A percentile compares a stretch with the other conserved stretches of the same genome.
These are phyloP conservation scores for Epichloe typhina DNA, from an alignment of 2,329 filamentous ascomycete genomes.

Conservation along the genomic window DNA sequence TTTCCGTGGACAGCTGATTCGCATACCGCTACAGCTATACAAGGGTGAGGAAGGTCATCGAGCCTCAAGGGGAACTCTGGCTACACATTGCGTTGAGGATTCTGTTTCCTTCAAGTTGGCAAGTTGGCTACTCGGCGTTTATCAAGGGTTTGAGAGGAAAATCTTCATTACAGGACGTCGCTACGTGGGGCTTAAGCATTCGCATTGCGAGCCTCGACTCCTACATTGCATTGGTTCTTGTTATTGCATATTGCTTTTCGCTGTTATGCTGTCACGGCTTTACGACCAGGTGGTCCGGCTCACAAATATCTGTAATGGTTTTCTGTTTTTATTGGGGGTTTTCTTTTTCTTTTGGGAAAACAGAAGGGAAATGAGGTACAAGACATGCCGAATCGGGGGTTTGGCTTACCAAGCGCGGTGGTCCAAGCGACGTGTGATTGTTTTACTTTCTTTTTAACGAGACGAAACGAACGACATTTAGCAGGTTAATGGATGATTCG, in stretches of 20 bases:
- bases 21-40: constrained; percentile 36
- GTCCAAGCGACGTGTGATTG: not conserved
- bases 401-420: not conserved
- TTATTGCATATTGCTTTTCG: not conserved
- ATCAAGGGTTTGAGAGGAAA: not conserved
- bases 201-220: not conserved
- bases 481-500: not conserved
- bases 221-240: not conserved
- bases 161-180: not conserved
- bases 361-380: not conserved
- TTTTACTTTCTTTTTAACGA: not conserved
- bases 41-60: constrained; percentile 14
- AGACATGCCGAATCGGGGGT: not conserved
- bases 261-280: constrained; percentile 7
- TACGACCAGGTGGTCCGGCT: constrained; percentile 11
- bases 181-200: not conserved
- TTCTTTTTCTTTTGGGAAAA: not conserved
- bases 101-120: not conserved
- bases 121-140: constrained; percentile 2
- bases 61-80: not conserved
- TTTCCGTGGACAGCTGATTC: constrained; percentile 35
- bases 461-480: not conserved
- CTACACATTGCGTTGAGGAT: no score
- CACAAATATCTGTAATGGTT: not conserved
- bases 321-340: not conserved